Conservation (phyloP, 306 rosid genomes). For the Adenanthera pavonina region DNA sequence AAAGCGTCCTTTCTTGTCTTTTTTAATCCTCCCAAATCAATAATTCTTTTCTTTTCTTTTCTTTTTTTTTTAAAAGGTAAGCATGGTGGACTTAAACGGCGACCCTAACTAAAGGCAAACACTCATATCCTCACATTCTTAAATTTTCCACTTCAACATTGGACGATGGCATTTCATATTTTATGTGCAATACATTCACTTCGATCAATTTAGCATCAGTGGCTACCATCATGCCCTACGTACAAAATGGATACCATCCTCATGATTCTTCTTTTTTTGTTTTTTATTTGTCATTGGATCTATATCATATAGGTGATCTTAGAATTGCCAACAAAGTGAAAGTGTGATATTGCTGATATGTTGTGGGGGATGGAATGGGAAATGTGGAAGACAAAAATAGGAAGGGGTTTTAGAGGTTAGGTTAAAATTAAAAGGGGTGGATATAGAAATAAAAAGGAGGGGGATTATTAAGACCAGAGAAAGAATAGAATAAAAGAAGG, state of each 20-base stretch:
- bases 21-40: too few species aligned
- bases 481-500: too few species aligned
- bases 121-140: slow-evolving; percentile 7
- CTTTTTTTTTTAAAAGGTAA: slow-evolving; percentile 18
- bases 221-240: not conserved
- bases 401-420: too few species aligned
- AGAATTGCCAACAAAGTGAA: too few species aligned
- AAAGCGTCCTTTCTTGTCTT: slow-evolving; percentile 16
- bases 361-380: too few species aligned
- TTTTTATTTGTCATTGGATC: not conserved
- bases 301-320: too few species aligned
- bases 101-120: slow-evolving; percentile 3
- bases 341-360: too few species aligned
- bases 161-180: not conserved
- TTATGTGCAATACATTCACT: not conserved
- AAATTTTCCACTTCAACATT: not conserved
- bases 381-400: too few species aligned
- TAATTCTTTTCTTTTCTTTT: too few species aligned
- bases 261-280: not conserved
- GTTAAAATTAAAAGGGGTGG: too few species aligned
- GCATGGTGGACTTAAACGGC: slow-evolving; percentile 30
- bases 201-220: not conserved
- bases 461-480: too few species aligned
- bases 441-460: too few species aligned
- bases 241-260: not conserved